Evolutionary conservation across 2,329 filamentous ascomycete genomes (phyloP).

Genomic region (Cordyceps sp.): DNA sequence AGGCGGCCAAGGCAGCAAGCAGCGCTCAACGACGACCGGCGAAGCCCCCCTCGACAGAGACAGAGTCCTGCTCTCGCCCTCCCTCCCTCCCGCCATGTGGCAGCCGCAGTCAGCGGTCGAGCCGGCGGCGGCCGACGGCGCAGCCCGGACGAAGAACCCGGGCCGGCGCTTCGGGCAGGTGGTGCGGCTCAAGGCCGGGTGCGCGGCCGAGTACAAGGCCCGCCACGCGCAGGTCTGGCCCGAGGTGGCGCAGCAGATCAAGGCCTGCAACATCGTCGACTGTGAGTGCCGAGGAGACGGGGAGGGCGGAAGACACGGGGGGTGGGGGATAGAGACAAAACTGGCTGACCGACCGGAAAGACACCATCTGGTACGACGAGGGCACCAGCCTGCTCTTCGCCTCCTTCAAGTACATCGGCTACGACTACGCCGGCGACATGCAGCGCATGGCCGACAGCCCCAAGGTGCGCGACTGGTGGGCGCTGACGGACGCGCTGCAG

Average conservation of each 20-base stretch:
- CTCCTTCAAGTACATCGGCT: constrained; percentile 64
- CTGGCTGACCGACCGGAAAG: constrained; percentile 18
- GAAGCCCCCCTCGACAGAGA: no score
- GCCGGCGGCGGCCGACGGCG: not conserved
- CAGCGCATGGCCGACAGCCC: constrained; percentile 55
- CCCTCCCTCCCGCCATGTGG: constrained; percentile 6
- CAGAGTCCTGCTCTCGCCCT: not conserved
- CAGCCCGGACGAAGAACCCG: constrained; percentile 17
- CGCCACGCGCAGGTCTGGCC: constrained; percentile 63
- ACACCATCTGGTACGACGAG: constrained; percentile 58
- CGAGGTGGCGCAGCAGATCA: constrained; percentile 59
- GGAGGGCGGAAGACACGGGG: no score
- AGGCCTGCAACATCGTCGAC: constrained; percentile 57
- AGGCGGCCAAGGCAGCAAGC: no score
- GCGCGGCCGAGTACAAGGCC: constrained; percentile 52
- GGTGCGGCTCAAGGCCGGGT: constrained; percentile 52
- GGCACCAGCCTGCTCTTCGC: constrained; percentile 50
- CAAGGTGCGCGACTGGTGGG: constrained; percentile 65
- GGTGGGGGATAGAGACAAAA: no score
- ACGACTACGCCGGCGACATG: constrained; percentile 60
- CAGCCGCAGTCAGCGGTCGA: constrained; percentile 5
- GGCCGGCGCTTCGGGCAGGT: constrained; percentile 52
- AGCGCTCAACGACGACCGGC: no score
- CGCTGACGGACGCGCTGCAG: constrained; percentile 64
- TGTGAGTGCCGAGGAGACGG: no score